Evolutionary conservation across 1,284 basidiomycete species (phyloP), one percentile per base, ranked within the genome.

Genomic region (Papiliotrema terrestris): DNA sequence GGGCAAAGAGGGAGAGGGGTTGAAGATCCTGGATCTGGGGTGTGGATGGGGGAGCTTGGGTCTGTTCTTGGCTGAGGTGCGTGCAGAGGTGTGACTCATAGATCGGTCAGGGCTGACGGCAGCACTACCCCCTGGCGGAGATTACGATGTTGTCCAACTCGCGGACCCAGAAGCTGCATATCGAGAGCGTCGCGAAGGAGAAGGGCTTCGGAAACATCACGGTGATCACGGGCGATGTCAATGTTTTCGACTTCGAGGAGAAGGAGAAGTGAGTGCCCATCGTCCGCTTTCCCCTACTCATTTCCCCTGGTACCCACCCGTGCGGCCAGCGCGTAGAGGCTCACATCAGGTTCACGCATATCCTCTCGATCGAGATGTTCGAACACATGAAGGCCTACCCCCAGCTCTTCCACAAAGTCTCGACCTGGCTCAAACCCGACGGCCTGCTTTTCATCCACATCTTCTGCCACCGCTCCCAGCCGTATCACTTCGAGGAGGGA

Each of bases 321-420:
- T 17, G 23, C 48, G 29, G 2, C n/a, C 17, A 6, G 29, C 11
- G 11, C 29, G 11, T 11, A 32, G 29, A 11, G 11, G 20, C 50
- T 17, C 22, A 6, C 23, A 29, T 8, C 56, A 86, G 85, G 53
- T 89, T 89, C 69, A 86, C 88, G 66, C 81, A 87, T 52, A 85
- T 89, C 54, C 65, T 89, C 9, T 86, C 85, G 17, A 88, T 89
- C 56, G 87, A 89, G 82, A 89, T 89, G 87, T 87, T 89, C 60
- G 87, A 89, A 65, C 88, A 89, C 68, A 87, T 88, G 86, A 88
- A 86, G 76, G 86, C 87, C 66, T 89, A 89, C 74, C 78, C 86
- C 51, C 66, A 75, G 6, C 82, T 89, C 20, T 80, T 89, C 59
- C 72, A 77, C 39, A 89, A 88, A 66, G 74, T 89, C 23, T 81